phyloP scores from a whole-genome alignment of 371 early-diverging fungal genomes.

The Mucor mucedo region DNA sequence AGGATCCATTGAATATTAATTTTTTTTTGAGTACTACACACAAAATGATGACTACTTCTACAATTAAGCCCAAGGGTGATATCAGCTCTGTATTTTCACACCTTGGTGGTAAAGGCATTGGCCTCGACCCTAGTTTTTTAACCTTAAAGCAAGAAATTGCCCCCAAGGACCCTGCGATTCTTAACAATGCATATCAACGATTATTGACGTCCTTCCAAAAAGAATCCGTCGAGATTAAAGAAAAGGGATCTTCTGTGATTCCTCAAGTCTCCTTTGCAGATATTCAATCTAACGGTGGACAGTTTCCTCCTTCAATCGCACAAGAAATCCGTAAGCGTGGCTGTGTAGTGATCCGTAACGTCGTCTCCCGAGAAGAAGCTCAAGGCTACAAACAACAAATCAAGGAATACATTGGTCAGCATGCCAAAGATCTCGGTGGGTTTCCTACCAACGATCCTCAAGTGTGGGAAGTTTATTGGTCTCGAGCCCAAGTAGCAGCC shows the following conservation, averaged over 20 bases:
- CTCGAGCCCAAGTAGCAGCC: constrained; percentile 33
- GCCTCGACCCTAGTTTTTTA: constrained; percentile 32
- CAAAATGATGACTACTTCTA: neutral
- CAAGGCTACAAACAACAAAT: constrained; percentile 39
- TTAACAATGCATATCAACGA: constrained; percentile 36
- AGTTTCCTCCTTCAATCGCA: constrained; percentile 31
- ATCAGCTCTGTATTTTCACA: constrained; percentile 48
- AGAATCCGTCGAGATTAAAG: constrained; percentile 32
- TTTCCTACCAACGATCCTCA: constrained; percentile 44
- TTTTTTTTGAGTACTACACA: neutral
- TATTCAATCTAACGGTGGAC: constrained; percentile 37
- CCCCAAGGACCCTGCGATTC: constrained; percentile 25
- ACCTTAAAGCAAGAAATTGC: constrained; percentile 34
- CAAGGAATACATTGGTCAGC: constrained; percentile 31
- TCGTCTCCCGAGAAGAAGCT: constrained; percentile 36
- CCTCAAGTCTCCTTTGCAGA: constrained; percentile 37
- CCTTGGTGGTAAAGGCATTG: constrained; percentile 34
- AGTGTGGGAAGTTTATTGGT: constrained; percentile 50
- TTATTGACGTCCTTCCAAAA: constrained; percentile 32
- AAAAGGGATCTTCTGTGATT: constrained; percentile 35
- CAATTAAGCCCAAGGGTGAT: constrained; percentile 39
- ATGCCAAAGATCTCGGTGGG: constrained; percentile 32
- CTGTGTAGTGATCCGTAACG: constrained; percentile 38
- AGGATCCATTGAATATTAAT: too few relatives aligned
- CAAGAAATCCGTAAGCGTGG: constrained; percentile 38